Conservation (phyloP, 2,329 filamentous ascomycete genomes). For the Akanthomyces uredinophilus region DNA sequence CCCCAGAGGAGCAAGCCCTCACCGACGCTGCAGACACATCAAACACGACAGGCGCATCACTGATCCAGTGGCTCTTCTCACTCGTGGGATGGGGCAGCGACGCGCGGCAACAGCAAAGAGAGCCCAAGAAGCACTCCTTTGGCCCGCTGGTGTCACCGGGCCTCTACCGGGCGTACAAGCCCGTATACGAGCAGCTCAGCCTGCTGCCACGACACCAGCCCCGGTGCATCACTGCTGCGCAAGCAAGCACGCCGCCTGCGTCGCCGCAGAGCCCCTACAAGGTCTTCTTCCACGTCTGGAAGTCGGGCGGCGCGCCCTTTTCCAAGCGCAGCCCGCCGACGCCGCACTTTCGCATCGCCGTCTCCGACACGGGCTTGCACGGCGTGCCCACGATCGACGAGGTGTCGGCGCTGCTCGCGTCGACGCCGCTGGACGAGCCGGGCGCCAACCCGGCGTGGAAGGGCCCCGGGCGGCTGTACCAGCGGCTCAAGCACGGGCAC, state of each 20-base stretch:
- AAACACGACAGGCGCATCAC: constrained; percentile 22
- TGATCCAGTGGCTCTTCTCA: constrained; percentile 53
- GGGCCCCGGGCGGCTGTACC: constrained; percentile 55
- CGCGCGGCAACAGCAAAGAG: constrained; percentile 18
- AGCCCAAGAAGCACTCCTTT: constrained; percentile 27
- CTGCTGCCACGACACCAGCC: constrained; percentile 68
- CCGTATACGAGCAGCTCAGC: constrained; percentile 72
- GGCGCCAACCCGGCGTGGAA: constrained; percentile 23
- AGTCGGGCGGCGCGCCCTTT: constrained; percentile 55
- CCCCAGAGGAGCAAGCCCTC: constrained; percentile 35
- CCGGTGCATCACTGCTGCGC: constrained; percentile 22
- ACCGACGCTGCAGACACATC: constrained; percentile 15
- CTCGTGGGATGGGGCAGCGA: constrained; percentile 30
- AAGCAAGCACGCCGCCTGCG: constrained; percentile 4
- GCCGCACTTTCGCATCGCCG: constrained; percentile 80
- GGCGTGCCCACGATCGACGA: constrained; percentile 68
- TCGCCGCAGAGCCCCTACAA: constrained; percentile 53
- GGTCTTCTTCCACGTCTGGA: constrained; percentile 79
- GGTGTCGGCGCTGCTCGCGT: constrained; percentile 64
- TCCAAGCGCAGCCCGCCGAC: constrained; percentile 72
- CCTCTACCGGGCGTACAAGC: constrained; percentile 60
- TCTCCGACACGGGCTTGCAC: constrained; percentile 70
- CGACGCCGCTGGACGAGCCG: constrained; percentile 65
- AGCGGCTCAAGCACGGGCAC: constrained; percentile 76
- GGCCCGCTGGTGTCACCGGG: constrained; percentile 59